phyloP scores from a whole-genome alignment of 1,139 yeast genomes.

The Kurtzmaniella natalensis region DNA sequence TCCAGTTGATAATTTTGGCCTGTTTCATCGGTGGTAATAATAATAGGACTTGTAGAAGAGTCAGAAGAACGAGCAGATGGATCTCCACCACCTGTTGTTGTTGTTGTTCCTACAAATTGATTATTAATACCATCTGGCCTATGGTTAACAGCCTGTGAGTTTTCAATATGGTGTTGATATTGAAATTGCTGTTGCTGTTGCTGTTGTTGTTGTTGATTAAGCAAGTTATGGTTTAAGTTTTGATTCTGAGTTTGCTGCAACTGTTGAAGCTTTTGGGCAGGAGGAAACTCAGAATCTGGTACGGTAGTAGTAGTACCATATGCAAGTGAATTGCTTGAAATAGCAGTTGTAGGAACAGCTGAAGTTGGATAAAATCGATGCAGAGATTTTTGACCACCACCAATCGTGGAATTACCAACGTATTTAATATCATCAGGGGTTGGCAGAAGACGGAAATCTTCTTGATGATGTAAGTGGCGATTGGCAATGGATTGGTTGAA shows the following conservation, averaged over 20 bases:
- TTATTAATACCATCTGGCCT: constrained; percentile 8
- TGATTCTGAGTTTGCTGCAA: constrained; percentile 12
- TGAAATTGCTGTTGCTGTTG: constrained; percentile 12
- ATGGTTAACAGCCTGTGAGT: constrained; percentile 9
- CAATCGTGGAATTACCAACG: too few species aligned
- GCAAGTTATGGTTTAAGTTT: constrained; percentile 6
- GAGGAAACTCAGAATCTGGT: constrained; percentile 4
- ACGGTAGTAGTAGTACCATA: constrained; percentile 59
- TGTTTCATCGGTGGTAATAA: constrained; percentile 45
- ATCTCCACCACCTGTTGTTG: constrained; percentile 2
- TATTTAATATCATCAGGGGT: constrained; percentile 3
- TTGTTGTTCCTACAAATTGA: constrained; percentile 6
- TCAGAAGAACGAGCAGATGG: constrained; percentile 3
- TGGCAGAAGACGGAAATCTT: background rate
- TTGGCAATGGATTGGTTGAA: too few species aligned
- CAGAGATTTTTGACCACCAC: constrained; percentile 1
- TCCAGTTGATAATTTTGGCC: constrained; percentile 31
- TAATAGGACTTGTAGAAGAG: constrained; percentile 22
- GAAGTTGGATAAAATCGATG: constrained; percentile 27
- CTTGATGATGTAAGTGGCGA: background rate
- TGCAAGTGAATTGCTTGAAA: constrained; percentile 57
- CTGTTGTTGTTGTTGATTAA: constrained; percentile 5
- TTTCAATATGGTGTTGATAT: constrained; percentile 7
- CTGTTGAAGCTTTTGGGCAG: constrained; percentile 9
- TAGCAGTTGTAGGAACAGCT: constrained; percentile 62